Conservation (phyloP, 2,329 filamentous ascomycete genomes). For the Fusarium nisikadoi region DNA sequence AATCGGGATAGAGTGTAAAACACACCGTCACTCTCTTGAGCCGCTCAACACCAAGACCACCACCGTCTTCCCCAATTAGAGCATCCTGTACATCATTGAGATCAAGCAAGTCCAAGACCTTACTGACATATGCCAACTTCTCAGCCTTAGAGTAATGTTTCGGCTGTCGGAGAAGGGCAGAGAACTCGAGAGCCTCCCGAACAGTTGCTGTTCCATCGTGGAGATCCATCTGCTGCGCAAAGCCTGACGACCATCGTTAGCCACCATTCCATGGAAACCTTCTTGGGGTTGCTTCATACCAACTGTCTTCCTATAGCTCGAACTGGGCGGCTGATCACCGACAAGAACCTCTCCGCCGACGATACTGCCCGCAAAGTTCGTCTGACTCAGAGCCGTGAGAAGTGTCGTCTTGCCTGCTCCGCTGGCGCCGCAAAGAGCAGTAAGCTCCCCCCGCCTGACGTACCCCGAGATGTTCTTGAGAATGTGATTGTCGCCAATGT, state of each 20-base stretch:
- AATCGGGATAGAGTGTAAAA: rapidly evolving
- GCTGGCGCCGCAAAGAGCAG: neutral
- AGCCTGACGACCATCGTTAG: neutral
- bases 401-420: neutral
- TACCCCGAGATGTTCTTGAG: neutral
- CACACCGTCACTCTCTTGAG: neutral
- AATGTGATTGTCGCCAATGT: neutral
- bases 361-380: neutral
- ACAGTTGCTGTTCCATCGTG: neutral
- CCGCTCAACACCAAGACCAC: neutral
- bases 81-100: neutral
- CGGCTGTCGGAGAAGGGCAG: neutral
- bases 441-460: neutral
- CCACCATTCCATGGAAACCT: rapidly evolving
- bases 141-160: neutral
- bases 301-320: neutral
- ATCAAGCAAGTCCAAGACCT: neutral
- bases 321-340: neutral
- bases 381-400: neutral
- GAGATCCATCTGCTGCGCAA: neutral
- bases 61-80: neutral
- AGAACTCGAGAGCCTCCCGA: neutral
- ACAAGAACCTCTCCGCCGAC: neutral
- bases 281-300: neutral
- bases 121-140: neutral